Evolutionary conservation across 208 protist genomes (phyloP), one percentile per base, ranked within the genome.

Genomic region (Wallacemonas collosoma): DNA sequence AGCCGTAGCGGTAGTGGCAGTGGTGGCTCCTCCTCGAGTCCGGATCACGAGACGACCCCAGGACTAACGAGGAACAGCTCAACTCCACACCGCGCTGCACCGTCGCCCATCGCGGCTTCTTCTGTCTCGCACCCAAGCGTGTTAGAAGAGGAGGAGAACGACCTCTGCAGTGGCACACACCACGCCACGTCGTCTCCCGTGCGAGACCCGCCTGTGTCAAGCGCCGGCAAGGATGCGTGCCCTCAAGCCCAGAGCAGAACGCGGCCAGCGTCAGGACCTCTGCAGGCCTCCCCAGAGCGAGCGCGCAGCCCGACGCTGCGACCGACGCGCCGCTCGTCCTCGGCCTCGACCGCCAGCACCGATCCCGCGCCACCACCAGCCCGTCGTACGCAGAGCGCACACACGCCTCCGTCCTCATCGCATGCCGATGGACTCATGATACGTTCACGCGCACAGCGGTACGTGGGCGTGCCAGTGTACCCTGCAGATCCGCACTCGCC

Each of bases 341-440:
- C 56, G 8, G 7, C 43, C 43, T 65, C 78, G 9, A 76, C 73
- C n/a, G 47, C 76, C 9, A 60, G 11, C 66, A 70, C 61, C 14
- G 35, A 36, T 14, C 36, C 51, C 51, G n/a, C 71, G 2, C 45
- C 48, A 8, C 62, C 66, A 26, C 26, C 26, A 26, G 26, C 26
- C 26, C 26, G 26, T 26, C 26, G 26, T 26, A 26, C 26, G 26
- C 26, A 26, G 26, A 26, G 26, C 26, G 26, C 26, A 26, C 26
- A 26, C 26, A 26, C 26, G 26, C 26, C 26, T 26, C 26, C 26
- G 26, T 26, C 26, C 26, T 26, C 26, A 26, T 26, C 26, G 26
- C 26, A 26, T 26, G 26, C 26, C 2, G 86, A 81, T 26, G 72
- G 50, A 14, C 72, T 62, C 11, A 76, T 85, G 44, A 81, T 77